These are phyloP conservation scores for Rhodotorula glutinis DNA, from an alignment of 1,284 basidiomycete genomes.

Conservation along the genomic window DNA sequence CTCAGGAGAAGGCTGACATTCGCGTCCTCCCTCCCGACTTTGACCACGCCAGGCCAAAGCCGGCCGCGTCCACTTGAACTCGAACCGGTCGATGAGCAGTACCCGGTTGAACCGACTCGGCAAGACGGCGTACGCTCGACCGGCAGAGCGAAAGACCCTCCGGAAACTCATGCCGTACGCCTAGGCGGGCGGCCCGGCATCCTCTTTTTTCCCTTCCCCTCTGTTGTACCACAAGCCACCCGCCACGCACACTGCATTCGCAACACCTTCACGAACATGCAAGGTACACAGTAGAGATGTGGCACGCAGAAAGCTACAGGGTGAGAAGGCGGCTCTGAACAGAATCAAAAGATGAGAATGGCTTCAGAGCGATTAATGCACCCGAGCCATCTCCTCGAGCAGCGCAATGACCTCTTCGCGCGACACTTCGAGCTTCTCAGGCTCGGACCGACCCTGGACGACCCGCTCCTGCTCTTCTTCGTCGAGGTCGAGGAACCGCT, in stretches of 20 bases:
- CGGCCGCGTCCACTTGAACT: slow-evolving; percentile 35
- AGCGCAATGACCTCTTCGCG: slow-evolving; percentile 30
- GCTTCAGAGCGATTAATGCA: slow-evolving; percentile 20
- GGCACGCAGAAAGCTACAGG: neutral
- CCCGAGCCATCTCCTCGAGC: slow-evolving; percentile 39
- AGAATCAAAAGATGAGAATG: neutral
- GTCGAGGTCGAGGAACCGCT: slow-evolving; percentile 33
- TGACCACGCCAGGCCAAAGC: slow-evolving; percentile 30
- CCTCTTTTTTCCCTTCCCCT: no score
- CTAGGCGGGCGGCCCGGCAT: neutral
- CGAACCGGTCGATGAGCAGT: slow-evolving; percentile 21
- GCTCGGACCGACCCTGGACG: slow-evolving; percentile 37
- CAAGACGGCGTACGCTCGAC: slow-evolving; percentile 27
- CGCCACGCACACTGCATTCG: no score
- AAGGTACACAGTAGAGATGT: no score
- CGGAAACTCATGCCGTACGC: slow-evolving; percentile 36
- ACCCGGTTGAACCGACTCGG: slow-evolving; percentile 35
- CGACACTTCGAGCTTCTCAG: slow-evolving; percentile 20
- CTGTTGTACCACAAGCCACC: no score
- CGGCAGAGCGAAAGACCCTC: slow-evolving; percentile 27
- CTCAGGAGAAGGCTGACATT: no score
- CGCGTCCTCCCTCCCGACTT: no score
- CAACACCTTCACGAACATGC: no score
- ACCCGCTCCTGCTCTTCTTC: slow-evolving; percentile 28
- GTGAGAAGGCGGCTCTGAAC: neutral